These are phyloP conservation scores for Megacollybia platyphylla DNA, from an alignment of 1,284 basidiomycete species.

Conservation along the genomic window DNA sequence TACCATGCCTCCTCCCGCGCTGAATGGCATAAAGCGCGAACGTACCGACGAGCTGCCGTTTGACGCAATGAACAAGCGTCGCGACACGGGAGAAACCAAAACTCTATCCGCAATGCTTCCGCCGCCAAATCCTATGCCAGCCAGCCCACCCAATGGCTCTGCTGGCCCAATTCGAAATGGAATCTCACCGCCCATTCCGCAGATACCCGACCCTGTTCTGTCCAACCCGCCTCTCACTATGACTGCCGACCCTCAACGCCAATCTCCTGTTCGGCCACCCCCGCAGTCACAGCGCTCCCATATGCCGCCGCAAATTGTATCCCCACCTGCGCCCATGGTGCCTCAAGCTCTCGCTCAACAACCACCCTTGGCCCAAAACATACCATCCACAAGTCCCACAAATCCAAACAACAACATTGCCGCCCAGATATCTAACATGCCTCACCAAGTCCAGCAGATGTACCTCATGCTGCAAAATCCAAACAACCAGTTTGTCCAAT, in stretches of 20 bases:
- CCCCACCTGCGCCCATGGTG: constrained; percentile 21
- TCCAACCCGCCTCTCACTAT: background rate
- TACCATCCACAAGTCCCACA: constrained; percentile 4
- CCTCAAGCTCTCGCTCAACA: constrained; percentile 3
- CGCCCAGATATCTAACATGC: constrained; percentile 12
- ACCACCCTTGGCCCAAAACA: no score
- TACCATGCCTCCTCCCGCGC: constrained; percentile 10
- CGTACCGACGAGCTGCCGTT: constrained; percentile 35
- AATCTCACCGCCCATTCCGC: background rate
- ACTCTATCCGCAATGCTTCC: constrained; percentile 13
- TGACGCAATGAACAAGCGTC: constrained; percentile 38
- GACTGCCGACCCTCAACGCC: background rate
- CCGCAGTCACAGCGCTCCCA: constrained; percentile 2
- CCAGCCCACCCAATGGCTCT: constrained; percentile 6
- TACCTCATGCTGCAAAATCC: constrained; percentile 41
- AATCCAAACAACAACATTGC: constrained; percentile 6
- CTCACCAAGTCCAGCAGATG: constrained; percentile 26
- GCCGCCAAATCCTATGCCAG: constrained; percentile 20
- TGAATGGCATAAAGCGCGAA: constrained; percentile 40
- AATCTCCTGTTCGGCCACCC: background rate
- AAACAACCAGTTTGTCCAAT: constrained; percentile 42
- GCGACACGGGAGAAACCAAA: constrained; percentile 56
- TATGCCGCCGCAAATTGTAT: constrained; percentile 20
- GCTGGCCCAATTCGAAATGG: background rate
- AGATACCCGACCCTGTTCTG: background rate